Evolutionary conservation across 805 yeast species (phyloP), one percentile per base, ranked within the genome.

Genomic region (Kluyveromyces starmeri): DNA sequence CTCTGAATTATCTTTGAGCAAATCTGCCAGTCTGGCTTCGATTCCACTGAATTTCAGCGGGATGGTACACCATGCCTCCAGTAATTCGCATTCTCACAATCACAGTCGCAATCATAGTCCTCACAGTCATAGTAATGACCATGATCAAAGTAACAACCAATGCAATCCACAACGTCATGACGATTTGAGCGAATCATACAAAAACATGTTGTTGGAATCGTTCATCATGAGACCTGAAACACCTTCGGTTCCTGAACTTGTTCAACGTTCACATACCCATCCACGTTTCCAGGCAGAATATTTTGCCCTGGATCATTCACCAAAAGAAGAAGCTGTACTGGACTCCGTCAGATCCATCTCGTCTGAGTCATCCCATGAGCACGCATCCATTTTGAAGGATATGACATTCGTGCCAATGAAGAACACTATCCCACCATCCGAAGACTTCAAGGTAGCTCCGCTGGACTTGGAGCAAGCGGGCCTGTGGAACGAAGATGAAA

Each of bases 401-500:
- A 32, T 26, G 17, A 22, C 23, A 4, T 19, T 26, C 4, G 7
- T 15, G 3, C 14, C 20, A n/a, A 11, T 7, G 5, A 14, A 14
- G 9, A 19, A 24, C 4, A 17, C 10, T 5, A 11, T 13, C 9
- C 29, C 21, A 18, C 37, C 27, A 26, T 15, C 33, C 2, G 34
- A 33, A n/a, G 34, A 34, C 16, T 41, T 34, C 26, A 38, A 41
- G 13, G 42, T 40, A 11, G 41, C 39, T 3, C 51, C 51, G 7
- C 41, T 47, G n/a, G 51, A 47, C 26, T 17, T 38, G 28, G 51
- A 47, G 21, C 51, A 47, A 34, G 42, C 44, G 20, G 42, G 45
- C 11, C 25, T 27, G 20, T 29, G 15, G 11, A 26, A 30, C 33
- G 32, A 36, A 14, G 37, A 34, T 5, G 20, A 37, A 7, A 18